Evolutionary conservation across 768 basidiomycete species (phyloP).

Genomic region (Candolleomyces eurysporus): DNA sequence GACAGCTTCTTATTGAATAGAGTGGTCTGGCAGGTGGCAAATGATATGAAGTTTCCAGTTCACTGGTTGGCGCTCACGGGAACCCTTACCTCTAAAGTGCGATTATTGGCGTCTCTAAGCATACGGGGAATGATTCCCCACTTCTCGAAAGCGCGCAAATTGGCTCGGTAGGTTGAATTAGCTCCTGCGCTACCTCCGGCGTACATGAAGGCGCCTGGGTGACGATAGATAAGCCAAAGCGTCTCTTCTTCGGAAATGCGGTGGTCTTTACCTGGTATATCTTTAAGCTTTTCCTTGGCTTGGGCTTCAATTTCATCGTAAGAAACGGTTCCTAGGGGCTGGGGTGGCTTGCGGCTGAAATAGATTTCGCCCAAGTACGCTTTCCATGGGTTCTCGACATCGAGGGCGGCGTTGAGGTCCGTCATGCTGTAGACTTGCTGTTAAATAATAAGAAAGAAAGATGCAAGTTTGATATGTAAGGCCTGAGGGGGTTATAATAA

Average conservation of each 20-base stretch:
- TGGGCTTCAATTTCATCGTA: slow-evolving; percentile 64
- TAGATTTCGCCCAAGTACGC: slow-evolving; percentile 42
- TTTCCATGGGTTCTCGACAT: slow-evolving; percentile 30
- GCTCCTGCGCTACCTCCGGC: slow-evolving; percentile 77
- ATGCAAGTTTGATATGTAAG: not conserved
- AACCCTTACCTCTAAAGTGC: slow-evolving; percentile 54
- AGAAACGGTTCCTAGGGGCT: slow-evolving; percentile 59
- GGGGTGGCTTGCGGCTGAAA: slow-evolving; percentile 32
- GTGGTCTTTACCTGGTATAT: slow-evolving; percentile 45
- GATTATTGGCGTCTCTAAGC: slow-evolving; percentile 58
- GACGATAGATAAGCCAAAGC: not conserved
- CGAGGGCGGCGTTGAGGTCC: slow-evolving; percentile 1
- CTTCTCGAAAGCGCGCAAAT: slow-evolving; percentile 59
- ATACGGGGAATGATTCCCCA: slow-evolving; percentile 82
- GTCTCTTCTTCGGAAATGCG: not conserved
- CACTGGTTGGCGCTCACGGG: not conserved
- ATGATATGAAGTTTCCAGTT: not conserved
- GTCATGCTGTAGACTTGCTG: not conserved
- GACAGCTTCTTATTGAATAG: slow-evolving; percentile 66
- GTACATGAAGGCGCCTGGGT: slow-evolving; percentile 66
- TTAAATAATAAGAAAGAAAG: not conserved
- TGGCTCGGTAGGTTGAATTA: slow-evolving; percentile 62
- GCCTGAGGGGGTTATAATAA: not conserved
- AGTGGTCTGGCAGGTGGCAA: slow-evolving; percentile 46
- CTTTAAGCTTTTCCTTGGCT: slow-evolving; percentile 61